Evolutionary conservation across 306 rosid genomes (phyloP).

Genomic region (Corylus avellana): DNA sequence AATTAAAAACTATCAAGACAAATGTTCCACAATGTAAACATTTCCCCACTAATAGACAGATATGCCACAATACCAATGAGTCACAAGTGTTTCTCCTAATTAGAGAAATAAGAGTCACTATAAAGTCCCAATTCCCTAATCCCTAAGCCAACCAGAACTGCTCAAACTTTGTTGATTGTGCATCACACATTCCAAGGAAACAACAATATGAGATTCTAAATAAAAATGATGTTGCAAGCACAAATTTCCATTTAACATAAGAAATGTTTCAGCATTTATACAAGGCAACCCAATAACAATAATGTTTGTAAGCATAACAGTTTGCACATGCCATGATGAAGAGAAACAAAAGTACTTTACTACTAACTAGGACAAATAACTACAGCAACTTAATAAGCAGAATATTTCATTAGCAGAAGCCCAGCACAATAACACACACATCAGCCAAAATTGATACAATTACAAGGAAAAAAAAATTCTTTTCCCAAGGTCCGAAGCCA

Average conservation of each 20-base stretch:
- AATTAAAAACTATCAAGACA: not conserved
- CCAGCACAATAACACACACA: not conserved
- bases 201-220: not conserved
- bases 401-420: slow-evolving; percentile 1
- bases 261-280: not conserved
- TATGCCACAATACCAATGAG: not conserved
- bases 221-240: not conserved
- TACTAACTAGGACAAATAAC: not conserved
- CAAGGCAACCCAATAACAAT: not conserved
- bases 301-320: not conserved
- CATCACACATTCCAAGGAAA: not conserved
- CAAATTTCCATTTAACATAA: not conserved
- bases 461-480: slow-evolving; percentile 13
- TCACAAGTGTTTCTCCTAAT: not conserved
- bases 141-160: not conserved
- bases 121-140: not conserved
- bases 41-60: slow-evolving; percentile 5
- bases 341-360: not conserved
- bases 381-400: not conserved
- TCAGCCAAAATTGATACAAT: not conserved
- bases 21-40: slow-evolving; percentile 14
- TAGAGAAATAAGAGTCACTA: not conserved
- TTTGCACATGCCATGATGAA: not conserved
- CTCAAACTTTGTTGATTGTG: not conserved
- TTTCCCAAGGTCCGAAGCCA: slow-evolving; percentile 13